Base-by-base conservation (phyloP, 108 stramenopile species). In the Asterionellopsis glacialis region DNA sequence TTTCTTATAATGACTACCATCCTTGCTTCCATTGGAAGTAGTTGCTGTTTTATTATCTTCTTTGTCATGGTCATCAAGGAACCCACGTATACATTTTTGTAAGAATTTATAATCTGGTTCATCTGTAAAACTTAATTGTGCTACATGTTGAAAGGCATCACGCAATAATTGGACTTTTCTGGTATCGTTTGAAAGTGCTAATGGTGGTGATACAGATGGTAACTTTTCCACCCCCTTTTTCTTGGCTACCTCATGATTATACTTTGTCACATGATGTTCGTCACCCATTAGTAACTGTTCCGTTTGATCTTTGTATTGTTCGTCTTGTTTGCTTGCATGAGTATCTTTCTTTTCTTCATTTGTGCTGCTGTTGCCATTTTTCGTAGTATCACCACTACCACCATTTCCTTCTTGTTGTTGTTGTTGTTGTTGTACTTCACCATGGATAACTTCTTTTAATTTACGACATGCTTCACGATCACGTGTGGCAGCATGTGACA, bases 101-200 rank as follows among this genome's bases (percentile, higher is more conserved):
- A 93, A 67, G 11, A 87, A 72, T 48, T 81, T 70, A 59, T 93
- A 93, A 72, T 93, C 80, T 12, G 91, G 91, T 41, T 54, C 72
- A 50, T 93, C 87, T 9, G 61, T 57, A 50, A 87, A 93, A 3
- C 69, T 60, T 55, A 93, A 62, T 15, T 49, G 56, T 24, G 73
- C 73, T 15, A 93, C 54, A 67, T 93, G 91, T 7, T 72, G 40
- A 63, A 93, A 93, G 0, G 84, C 91, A 67, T 73, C 70, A 47
- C 83, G 72, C 11, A 93, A 60, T 33, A 75, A 65, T 3, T 63
- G 58, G 10, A 88, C 80, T 51, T 75, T 76, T 23, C 71, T 64
- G 7, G 57, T 56, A 65, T 87, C 84, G 58, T 75, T 68, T 6
- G 83, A 73, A 59, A 93, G 38, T 12, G 57, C 52, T 55, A 89